Percentiles rank a stretch among this genome's conserved stretches.
phyloP scores from a whole-genome alignment of 2,329 filamentous ascomycete species.

The Cytospora schulzeri region DNA sequence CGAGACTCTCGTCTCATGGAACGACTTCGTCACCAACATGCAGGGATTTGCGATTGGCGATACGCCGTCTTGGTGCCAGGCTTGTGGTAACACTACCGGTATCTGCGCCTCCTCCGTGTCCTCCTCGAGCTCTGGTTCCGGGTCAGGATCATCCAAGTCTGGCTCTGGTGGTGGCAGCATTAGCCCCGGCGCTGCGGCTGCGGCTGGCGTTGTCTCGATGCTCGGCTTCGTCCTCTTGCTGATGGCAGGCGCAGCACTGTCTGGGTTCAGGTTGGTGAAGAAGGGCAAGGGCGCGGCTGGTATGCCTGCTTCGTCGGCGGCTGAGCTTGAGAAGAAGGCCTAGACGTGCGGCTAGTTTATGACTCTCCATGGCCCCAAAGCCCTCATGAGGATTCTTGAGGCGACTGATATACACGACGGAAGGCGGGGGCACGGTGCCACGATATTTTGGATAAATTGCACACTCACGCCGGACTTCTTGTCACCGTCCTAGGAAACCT shows the following conservation, averaged over 20 bases:
- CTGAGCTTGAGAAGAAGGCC: slow-evolving; percentile 15
- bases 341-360: neutral
- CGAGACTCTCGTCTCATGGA: slow-evolving; percentile 64
- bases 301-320: neutral
- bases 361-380: neutral
- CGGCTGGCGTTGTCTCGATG: slow-evolving; percentile 18
- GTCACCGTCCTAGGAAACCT: neutral
- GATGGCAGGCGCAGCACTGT: slow-evolving; percentile 14
- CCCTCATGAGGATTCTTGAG: neutral
- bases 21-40: slow-evolving; percentile 66
- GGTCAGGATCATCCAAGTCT: slow-evolving; percentile 22
- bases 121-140: slow-evolving; percentile 33
- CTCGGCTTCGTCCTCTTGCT: slow-evolving; percentile 22
- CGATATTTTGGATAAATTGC: neutral
- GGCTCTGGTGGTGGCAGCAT: slow-evolving; percentile 4
- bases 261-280: slow-evolving; percentile 22
- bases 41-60: slow-evolving; percentile 66
- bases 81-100: slow-evolving; percentile 73
- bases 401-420: neutral
- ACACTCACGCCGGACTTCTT: neutral
- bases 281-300: slow-evolving; percentile 7
- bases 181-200: slow-evolving; percentile 19
- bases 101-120: slow-evolving; percentile 54
- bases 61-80: slow-evolving; percentile 69
- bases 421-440: neutral